Percentiles rank a stretch among this genome's conserved stretches.
These are phyloP conservation scores for Neckera pumila DNA, from an alignment of 225 moss, liverwort and hornwort species.

Conservation along the genomic window DNA sequence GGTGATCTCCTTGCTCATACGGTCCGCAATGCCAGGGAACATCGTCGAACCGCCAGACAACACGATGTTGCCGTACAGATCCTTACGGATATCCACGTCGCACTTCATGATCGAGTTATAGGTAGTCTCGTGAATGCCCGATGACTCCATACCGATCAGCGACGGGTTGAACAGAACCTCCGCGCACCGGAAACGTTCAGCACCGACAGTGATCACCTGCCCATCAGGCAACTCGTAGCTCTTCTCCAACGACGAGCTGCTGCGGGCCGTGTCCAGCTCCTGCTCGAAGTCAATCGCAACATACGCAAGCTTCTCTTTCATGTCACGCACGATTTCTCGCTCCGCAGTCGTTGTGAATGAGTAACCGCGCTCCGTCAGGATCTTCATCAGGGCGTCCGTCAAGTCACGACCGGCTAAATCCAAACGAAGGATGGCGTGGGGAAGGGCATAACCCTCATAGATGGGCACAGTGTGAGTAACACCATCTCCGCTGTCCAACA, in stretches of 20 bases:
- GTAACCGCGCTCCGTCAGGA: slow-evolving; percentile 92
- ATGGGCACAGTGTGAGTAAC: slow-evolving; percentile 68
- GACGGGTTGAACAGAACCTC: slow-evolving; percentile 91
- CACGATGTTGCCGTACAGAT: slow-evolving; percentile 91
- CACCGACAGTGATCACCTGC: slow-evolving; percentile 71
- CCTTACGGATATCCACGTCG: slow-evolving; percentile 96
- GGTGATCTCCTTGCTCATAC: slow-evolving; percentile 72
- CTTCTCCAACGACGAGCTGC: slow-evolving; percentile 58
- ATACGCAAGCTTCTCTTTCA: slow-evolving; percentile 93
- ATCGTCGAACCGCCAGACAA: slow-evolving; percentile 60
- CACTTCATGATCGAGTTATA: slow-evolving; percentile 99
- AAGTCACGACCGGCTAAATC: slow-evolving; percentile 98
- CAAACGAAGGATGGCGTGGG: slow-evolving; percentile 92
- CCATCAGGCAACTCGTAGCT: slow-evolving; percentile 90
- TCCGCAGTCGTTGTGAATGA: slow-evolving; percentile 96
- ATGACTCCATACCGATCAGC: slow-evolving; percentile 85
- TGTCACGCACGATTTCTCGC: slow-evolving; percentile 94
- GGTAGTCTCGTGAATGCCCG: slow-evolving; percentile 93
- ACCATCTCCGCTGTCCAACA: slow-evolving; percentile 64
- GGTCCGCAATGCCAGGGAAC: slow-evolving; percentile 66
- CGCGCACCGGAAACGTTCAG: slow-evolving; percentile 80
- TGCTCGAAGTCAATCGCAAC: slow-evolving; percentile 67
- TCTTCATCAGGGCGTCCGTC: slow-evolving; percentile 95
- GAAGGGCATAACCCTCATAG: slow-evolving; percentile 79
- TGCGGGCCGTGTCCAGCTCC: slow-evolving; percentile 55